Evolutionary conservation across 2,329 filamentous ascomycete genomes (phyloP).

Genomic region (Thielaviopsis euricoi): DNA sequence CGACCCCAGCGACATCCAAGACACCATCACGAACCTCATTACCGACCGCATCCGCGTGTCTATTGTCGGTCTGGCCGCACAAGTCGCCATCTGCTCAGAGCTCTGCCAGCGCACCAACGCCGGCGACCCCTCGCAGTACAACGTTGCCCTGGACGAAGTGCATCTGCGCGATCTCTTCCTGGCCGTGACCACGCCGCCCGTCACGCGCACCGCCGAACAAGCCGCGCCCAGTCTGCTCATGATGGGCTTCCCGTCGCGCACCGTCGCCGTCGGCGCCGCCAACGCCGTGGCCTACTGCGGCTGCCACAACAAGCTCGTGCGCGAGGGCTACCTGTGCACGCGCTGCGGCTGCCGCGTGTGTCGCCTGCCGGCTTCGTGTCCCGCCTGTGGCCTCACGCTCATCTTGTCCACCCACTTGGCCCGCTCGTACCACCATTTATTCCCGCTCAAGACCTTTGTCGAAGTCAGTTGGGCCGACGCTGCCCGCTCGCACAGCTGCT

Average conservation of each 20-base stretch:
- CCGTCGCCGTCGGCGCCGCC: constrained; percentile 44
- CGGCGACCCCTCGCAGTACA: constrained; percentile 60
- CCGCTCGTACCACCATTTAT: constrained; percentile 84
- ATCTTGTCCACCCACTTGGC: constrained; percentile 89
- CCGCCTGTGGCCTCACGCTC: constrained; percentile 76
- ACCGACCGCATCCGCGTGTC: constrained; percentile 72
- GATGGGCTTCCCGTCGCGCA: constrained; percentile 94
- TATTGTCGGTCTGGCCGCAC: constrained; percentile 78
- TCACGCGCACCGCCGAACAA: constrained; percentile 49
- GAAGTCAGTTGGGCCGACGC: constrained; percentile 76
- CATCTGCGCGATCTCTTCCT: constrained; percentile 85
- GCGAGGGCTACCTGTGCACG: constrained; percentile 82
- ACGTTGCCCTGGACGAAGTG: constrained; percentile 57
- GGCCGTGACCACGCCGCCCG: constrained; percentile 73
- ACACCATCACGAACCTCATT: constrained; percentile 66
- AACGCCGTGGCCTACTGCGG: constrained; percentile 62
- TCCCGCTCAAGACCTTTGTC: constrained; percentile 77
- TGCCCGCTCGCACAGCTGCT: constrained; percentile 46
- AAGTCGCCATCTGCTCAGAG: constrained; percentile 83
- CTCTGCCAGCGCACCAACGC: constrained; percentile 77
- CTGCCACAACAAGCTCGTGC: constrained; percentile 68
- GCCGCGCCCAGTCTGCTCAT: constrained; percentile 57
- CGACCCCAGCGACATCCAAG: constrained; percentile 89
- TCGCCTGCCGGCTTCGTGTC: constrained; percentile 76
- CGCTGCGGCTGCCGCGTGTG: constrained; percentile 82